Percentiles rank a stretch among this genome's conserved stretches.
Evolutionary conservation across 495 filamentous ascomycete species (phyloP).

Genomic region (Tuber brumale): DNA sequence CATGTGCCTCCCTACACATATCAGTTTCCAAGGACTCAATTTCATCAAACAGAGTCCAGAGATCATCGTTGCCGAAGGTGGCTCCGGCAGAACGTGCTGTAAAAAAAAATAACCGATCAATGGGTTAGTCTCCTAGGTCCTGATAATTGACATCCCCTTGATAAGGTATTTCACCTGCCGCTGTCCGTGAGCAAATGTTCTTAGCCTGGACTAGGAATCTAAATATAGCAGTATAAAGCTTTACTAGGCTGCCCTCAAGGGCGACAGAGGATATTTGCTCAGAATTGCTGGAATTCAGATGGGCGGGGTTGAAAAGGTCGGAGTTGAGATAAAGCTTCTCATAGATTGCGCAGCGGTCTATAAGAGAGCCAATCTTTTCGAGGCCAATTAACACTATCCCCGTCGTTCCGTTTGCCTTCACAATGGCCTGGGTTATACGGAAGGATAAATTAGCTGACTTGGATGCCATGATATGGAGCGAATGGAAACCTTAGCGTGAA

Average conservation of each 20-base stretch:
- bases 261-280: background rate
- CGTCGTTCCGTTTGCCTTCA: slow-evolving; percentile 30
- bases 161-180: slow-evolving; percentile 2
- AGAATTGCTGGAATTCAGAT: background rate
- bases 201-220: slow-evolving; percentile 23
- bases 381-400: slow-evolving; percentile 35
- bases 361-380: slow-evolving; percentile 37
- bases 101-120: background rate
- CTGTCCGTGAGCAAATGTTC: background rate
- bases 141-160: background rate
- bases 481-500: background rate
- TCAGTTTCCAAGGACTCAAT: background rate
- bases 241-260: slow-evolving; percentile 11
- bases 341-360: slow-evolving; percentile 36
- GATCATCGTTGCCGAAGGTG: slow-evolving; percentile 7
- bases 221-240: slow-evolving; percentile 16
- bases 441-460: slow-evolving; percentile 8
- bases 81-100: slow-evolving; percentile 6
- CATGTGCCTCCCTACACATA: background rate
- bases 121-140: background rate
- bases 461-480: background rate
- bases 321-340: slow-evolving; percentile 40
- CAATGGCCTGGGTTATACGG: slow-evolving; percentile 20
- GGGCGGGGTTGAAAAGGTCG: background rate
- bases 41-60: slow-evolving; percentile 8